Base-by-base conservation (phyloP, 768 basidiomycete species). In the Lanmaoa rubissima region DNA sequence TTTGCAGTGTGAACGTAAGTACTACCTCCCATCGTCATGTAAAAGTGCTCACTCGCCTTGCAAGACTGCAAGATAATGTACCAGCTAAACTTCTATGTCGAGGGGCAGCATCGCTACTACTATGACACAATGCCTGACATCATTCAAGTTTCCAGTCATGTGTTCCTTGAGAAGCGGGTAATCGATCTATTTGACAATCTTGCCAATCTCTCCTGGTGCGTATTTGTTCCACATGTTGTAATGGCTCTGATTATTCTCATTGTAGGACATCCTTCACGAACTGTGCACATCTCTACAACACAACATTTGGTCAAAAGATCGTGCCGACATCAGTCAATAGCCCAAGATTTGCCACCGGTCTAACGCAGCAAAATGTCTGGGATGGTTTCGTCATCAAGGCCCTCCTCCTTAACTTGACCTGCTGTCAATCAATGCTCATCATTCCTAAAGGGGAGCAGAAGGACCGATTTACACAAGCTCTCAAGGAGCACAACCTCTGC, bases 311-410 rank as follows among this genome's bases (percentile, higher is more conserved):
- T 4, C n/a, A 19, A 9, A n/a, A 3, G 7, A 19, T 40, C 9
- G 9, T 0, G 8, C 39, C n/a, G 10, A n/a, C n/a, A n/a, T 19
- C n/a, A 4, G 0, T 19, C n/a, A 0, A 19, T n/a, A 1, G n/a
- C 17, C 6, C 42, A 13, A 43, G 7, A 43, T 43, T 16, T 9
- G 24, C 24, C 0, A 16, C 3, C 6, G 24, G 42, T 13, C 42
- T 43, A 9, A 43, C 42, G 0, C 42, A 43, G 42, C 21, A 43
- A 26, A 43, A 43, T 16, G 8, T 43, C 14, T 43, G 24, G 42
- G 14, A 43, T 16, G 42, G 24, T 1, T 43, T 43, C 11, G 21
- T 43, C 21, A 43, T 43, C 42, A 43, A 43, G 12, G 42, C 42
- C 5, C 42, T 43, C 6, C 24, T 43, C 12, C 42, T 26, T 1